Percentiles rank a stretch among this genome's conserved stretches.
phyloP scores from a whole-genome alignment of 495 filamentous ascomycete genomes.

The Penicillium psychrofluorescens region DNA sequence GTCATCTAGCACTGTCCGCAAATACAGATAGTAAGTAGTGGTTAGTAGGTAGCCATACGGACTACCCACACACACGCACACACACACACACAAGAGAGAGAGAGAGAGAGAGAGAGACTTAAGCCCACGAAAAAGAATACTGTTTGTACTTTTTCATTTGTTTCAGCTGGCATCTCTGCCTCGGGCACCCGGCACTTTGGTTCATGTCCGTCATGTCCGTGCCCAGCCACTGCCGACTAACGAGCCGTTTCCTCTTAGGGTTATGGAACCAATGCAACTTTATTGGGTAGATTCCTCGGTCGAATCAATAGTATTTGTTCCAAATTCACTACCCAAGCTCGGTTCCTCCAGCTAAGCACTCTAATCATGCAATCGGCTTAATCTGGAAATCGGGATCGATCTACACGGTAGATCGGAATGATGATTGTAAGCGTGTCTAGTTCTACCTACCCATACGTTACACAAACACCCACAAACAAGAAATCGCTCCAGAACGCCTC shows the following conservation, averaged over 20 bases:
- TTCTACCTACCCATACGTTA: not conserved
- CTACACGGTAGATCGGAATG: too few relatives aligned
- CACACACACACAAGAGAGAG: too few relatives aligned
- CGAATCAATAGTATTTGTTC: not conserved
- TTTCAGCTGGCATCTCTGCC: conserved; percentile 21
- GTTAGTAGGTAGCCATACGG: too few relatives aligned
- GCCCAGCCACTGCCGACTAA: conserved; percentile 4
- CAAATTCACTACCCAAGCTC: not conserved
- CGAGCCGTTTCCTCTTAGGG: not conserved
- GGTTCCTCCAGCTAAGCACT: too few relatives aligned
- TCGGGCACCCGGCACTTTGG: conserved; percentile 16
- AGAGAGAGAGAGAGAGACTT: too few relatives aligned
- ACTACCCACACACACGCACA: too few relatives aligned
- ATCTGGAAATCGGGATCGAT: too few relatives aligned
- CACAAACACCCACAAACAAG: conserved; percentile 1
- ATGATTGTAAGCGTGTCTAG: too few relatives aligned
- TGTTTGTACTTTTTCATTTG: not conserved
- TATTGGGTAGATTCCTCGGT: not conserved
- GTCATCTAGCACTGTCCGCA: too few relatives aligned
- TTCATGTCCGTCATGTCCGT: conserved; percentile 6
- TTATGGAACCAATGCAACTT: not conserved
- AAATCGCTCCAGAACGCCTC: not conserved
- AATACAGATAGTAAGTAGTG: too few relatives aligned
- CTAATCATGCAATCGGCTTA: too few relatives aligned
- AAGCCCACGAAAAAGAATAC: too few relatives aligned